Percentiles rank a stretch among this genome's conserved stretches.
These are phyloP conservation scores for Aspergillus egyptiacus DNA, from an alignment of 495 filamentous ascomycete species.

Conservation along the genomic window DNA sequence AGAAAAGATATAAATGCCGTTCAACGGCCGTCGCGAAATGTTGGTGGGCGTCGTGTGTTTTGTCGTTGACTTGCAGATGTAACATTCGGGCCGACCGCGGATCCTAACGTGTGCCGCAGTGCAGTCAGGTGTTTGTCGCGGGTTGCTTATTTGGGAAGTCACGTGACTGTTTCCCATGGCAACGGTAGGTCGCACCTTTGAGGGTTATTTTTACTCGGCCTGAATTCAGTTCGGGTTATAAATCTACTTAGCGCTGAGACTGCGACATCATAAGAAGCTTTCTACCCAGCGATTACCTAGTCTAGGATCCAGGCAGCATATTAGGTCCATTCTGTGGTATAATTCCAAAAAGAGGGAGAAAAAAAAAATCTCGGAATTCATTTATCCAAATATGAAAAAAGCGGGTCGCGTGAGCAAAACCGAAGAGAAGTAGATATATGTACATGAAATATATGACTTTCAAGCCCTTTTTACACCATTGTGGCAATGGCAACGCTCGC, in stretches of 20 bases:
- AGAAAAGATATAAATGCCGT: neutral
- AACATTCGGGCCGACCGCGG: slow-evolving; percentile 5
- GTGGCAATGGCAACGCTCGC: slow-evolving; percentile 22
- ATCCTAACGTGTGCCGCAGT: no score
- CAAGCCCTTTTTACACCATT: slow-evolving; percentile 21
- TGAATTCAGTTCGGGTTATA: no score
- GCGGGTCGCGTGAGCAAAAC: neutral
- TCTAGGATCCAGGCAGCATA: no score
- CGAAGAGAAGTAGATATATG: neutral
- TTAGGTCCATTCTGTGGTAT: no score
- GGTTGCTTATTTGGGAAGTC: slow-evolving; percentile 13
- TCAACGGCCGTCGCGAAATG: slow-evolving; percentile 1
- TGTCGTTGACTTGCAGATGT: slow-evolving; percentile 8
- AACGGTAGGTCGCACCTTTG: slow-evolving; percentile 6
- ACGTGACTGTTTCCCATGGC: slow-evolving; percentile 9
- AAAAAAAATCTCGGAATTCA: no score
- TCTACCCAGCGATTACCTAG: no score
- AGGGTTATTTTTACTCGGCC: neutral
- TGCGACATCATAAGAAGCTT: no score
- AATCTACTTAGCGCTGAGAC: no score
- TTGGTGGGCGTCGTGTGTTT: slow-evolving; percentile 1
- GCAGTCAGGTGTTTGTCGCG: slow-evolving; percentile 13
- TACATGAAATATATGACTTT: neutral
- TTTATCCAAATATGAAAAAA: neutral
- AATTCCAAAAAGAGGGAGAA: no score